Base-by-base conservation (phyloP, 768 basidiomycete genomes). In the Myochromella boudieri region DNA sequence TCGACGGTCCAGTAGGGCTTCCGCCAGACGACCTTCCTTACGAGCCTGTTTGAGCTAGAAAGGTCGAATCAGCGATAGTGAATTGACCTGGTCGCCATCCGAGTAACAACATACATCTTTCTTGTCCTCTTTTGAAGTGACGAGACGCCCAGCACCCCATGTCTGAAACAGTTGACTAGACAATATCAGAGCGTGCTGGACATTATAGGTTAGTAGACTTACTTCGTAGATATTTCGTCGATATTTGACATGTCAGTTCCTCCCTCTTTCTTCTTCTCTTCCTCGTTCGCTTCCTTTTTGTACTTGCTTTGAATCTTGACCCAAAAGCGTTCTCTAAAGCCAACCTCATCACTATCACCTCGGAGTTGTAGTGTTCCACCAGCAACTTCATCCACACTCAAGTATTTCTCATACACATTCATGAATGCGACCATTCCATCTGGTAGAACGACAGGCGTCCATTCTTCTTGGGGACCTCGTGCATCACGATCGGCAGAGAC, bases 401-500 rank as follows among this genome's bases (percentile, higher is more conserved):
- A 77, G 64, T 90, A 94, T 60, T 86, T 95, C 61, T 93, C 91
- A 59, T 95, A 94, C 8, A 90, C 75, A 65, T 85, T 92, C 81
- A 84, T 84, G 61, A 94, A 87, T 6, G 89, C 87, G 38, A 88
- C 81, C 85, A 92, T 90, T 32, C 89, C 90, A 51, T 88, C 89
- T 8, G 87, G 81, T 18, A 90, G 66, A 46, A 93, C 70, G 20
- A 91, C 78, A 12, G 92, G 87, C 3, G 87, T 88, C 90, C 92
- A 97, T 65, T 95, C 93, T 65, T 97, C 93, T 65, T 95, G 91
- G 3, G 90, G 87, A 1, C 93, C 94, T 25, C 93, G 79, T 21
- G 93, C 93, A 59, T 97, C 93, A 37, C 89, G 75, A 60, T 91
- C 86, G 34, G 88, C 85, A 53, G 85, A 81, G 11, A 95, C 85